Evolutionary conservation across 305 asterid genomes (phyloP).

Genomic region (Rubia balearica): DNA sequence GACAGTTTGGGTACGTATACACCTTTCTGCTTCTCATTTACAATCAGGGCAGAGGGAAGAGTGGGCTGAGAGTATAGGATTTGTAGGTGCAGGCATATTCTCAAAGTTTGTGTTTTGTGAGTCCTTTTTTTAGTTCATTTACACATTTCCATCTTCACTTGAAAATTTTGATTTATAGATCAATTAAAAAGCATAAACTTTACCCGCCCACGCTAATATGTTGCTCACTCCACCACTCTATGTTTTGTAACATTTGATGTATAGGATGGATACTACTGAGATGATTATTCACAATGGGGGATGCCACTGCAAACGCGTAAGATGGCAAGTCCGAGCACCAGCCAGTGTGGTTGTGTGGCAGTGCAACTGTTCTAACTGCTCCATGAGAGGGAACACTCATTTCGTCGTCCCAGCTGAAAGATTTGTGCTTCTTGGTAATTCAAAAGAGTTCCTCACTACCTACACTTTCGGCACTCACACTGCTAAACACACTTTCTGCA

Average conservation of each 20-base stretch:
- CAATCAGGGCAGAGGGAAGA: too few species aligned
- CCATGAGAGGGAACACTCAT: constrained; percentile 69
- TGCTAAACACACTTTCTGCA: constrained; percentile 81
- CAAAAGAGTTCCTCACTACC: constrained; percentile 54
- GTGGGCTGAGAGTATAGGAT: too few species aligned
- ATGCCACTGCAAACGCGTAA: constrained; percentile 69
- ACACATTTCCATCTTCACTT: background rate
- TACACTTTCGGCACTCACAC: constrained; percentile 78
- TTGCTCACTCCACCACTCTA: background rate
- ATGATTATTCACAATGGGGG: constrained; percentile 59
- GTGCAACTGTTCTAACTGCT: constrained; percentile 77
- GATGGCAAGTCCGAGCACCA: constrained; percentile 66
- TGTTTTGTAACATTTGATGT: background rate
- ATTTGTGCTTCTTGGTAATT: constrained; percentile 60
- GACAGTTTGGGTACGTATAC: background rate
- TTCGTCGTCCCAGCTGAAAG: constrained; percentile 61
- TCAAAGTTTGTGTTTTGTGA: background rate
- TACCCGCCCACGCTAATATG: background rate
- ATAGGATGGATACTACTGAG: constrained; percentile 38
- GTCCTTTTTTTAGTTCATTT: background rate
- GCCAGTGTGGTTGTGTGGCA: constrained; percentile 56
- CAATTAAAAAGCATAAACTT: background rate
- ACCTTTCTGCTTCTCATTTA: background rate
- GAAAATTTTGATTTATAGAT: background rate
- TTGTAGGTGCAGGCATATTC: background rate